Conservation (phyloP, 345 rosid species). For the Pistacia vera region DNA sequence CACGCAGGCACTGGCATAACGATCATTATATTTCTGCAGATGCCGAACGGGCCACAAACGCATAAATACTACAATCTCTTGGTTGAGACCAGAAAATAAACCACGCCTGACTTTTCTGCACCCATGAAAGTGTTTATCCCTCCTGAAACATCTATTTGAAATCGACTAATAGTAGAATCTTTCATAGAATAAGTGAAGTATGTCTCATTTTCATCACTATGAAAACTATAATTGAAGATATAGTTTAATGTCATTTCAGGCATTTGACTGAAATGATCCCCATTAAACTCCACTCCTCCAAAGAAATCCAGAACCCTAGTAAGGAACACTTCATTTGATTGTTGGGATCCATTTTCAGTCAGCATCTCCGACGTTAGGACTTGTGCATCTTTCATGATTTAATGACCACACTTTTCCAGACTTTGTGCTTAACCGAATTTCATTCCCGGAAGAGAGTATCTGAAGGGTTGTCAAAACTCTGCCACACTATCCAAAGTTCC, state of each 20-base stretch:
- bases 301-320: background rate
- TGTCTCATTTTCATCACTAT: conserved; percentile 6
- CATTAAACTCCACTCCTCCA: conserved; percentile 11
- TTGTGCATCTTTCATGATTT: conserved; percentile 21
- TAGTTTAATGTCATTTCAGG: conserved; percentile 11
- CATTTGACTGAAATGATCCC: background rate
- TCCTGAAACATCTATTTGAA: background rate
- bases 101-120: background rate
- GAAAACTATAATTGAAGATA: background rate
- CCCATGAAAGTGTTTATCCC: background rate
- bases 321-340: background rate
- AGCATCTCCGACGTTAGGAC: conserved; percentile 22
- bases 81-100: background rate
- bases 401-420: conserved; percentile 14
- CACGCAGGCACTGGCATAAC: background rate
- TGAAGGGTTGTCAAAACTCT: conserved; percentile 27
- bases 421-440: conserved; percentile 15
- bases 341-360: background rate
- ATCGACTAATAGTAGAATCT: background rate
- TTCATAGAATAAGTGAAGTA: background rate
- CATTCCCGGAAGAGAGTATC: conserved; percentile 24
- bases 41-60: conserved; percentile 7
- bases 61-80: background rate
- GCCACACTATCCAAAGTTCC: conserved; percentile 19
- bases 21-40: background rate